Percentiles rank a stretch among this genome's conserved stretches.
Evolutionary conservation across 345 rosid species (phyloP).

Genomic region (Arabidopsis arenosa): DNA sequence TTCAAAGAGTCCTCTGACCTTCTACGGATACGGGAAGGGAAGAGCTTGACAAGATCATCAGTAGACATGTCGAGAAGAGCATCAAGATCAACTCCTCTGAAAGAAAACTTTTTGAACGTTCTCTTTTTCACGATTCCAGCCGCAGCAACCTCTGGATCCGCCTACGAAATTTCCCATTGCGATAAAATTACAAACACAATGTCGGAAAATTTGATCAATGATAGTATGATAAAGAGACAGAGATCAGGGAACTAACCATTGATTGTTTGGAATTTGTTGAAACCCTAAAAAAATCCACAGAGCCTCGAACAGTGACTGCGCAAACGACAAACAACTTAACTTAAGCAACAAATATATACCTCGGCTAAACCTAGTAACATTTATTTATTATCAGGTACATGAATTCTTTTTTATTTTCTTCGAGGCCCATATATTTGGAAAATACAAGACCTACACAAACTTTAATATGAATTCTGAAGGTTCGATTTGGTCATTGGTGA

Average conservation of each 20-base stretch:
- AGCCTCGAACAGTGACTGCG: conserved; percentile 18
- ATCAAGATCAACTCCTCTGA: conserved; percentile 71
- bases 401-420: not conserved
- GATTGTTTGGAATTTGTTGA: conserved; percentile 6
- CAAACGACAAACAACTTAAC: conserved; percentile 24
- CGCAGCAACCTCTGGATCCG: conserved; percentile 52
- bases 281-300: conserved; percentile 4
- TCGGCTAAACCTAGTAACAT: conserved; percentile 18
- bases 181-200: not conserved
- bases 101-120: conserved; percentile 78
- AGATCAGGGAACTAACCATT: conserved; percentile 21
- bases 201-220: not conserved
- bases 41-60: conserved; percentile 76
- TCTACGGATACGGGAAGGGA: conserved; percentile 65
- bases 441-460: not conserved
- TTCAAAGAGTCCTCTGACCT: conserved; percentile 44
- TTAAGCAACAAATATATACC: conserved; percentile 28
- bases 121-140: conserved; percentile 65
- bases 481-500: not conserved
- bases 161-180: conserved; percentile 37
- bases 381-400: not conserved
- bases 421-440: not conserved
- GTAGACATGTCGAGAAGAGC: conserved; percentile 46
- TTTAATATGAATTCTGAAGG: not conserved
- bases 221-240: conserved; percentile 2